Conservation (phyloP, 352 stramenopile species). For the Pythium chondricola region DNA sequence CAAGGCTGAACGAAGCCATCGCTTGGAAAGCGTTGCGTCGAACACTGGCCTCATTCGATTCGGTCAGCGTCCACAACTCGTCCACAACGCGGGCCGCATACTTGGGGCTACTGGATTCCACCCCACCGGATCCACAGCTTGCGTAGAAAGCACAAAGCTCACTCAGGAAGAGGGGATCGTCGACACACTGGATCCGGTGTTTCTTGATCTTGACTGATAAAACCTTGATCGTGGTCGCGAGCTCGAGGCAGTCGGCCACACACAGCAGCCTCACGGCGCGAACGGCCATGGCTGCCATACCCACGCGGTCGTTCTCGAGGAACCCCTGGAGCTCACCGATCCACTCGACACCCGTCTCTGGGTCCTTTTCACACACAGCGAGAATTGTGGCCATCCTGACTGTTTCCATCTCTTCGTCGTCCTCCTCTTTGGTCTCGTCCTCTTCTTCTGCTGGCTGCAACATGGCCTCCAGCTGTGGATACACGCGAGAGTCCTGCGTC, state of each 20-base stretch:
- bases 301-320: slow-evolving; percentile 44
- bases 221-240: slow-evolving; percentile 72
- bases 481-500: slow-evolving; percentile 59
- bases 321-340: slow-evolving; percentile 50
- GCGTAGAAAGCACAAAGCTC: slow-evolving; percentile 50
- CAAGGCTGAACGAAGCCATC: slow-evolving; percentile 39
- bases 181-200: slow-evolving; percentile 42
- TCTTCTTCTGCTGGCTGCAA: slow-evolving; percentile 32
- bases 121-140: slow-evolving; percentile 16
- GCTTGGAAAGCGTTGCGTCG: slow-evolving; percentile 34
- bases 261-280: slow-evolving; percentile 55
- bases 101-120: slow-evolving; percentile 37
- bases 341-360: slow-evolving; percentile 64
- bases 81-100: slow-evolving; percentile 35
- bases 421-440: slow-evolving; percentile 26
- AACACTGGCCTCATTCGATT: slow-evolving; percentile 27
- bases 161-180: slow-evolving; percentile 47
- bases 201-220: slow-evolving; percentile 62
- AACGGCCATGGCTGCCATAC: slow-evolving; percentile 56
- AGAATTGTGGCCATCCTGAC: slow-evolving; percentile 62
- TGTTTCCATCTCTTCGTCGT: slow-evolving; percentile 28
- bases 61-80: slow-evolving; percentile 44
- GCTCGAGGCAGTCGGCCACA: slow-evolving; percentile 59
- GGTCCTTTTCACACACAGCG: slow-evolving; percentile 48
- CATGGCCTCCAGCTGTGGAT: slow-evolving; percentile 48